Conservation (phyloP, 1,284 basidiomycete genomes). For the Termitomyces sp. region DNA sequence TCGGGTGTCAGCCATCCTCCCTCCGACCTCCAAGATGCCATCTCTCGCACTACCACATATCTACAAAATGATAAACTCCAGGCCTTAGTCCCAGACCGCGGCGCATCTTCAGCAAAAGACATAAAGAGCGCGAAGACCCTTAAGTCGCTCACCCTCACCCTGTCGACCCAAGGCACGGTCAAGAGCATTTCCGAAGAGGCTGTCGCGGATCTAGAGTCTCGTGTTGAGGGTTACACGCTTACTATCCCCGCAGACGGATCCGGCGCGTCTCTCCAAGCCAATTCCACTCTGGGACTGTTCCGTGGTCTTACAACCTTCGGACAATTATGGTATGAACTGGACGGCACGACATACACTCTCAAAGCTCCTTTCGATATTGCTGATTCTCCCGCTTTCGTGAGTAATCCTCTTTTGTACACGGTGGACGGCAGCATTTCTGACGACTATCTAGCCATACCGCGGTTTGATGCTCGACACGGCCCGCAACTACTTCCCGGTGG, state of each 20-base stretch:
- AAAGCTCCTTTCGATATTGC: conserved; percentile 48
- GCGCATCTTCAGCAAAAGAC: conserved; percentile 31
- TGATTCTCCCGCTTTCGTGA: conserved; percentile 58
- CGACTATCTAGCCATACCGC: conserved; percentile 53
- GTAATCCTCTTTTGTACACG: conserved; percentile 14
- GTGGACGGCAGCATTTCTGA: conserved; percentile 2
- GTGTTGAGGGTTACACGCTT: conserved; percentile 62
- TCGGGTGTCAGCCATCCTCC: conserved; percentile 35
- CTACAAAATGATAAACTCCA: conserved; percentile 45
- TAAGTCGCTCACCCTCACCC: conserved; percentile 35
- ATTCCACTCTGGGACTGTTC: conserved; percentile 66
- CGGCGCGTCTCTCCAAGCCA: conserved; percentile 52
- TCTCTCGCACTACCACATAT: conserved; percentile 37
- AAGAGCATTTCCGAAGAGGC: conserved; percentile 47
- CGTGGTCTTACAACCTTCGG: conserved; percentile 74
- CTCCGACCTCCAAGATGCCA: conserved; percentile 46
- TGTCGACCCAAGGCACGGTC: conserved; percentile 29
- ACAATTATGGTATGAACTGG: conserved; percentile 64
- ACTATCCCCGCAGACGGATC: conserved; percentile 53
- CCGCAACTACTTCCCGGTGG: conserved; percentile 46
- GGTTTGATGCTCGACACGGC: conserved; percentile 72
- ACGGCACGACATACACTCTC: conserved; percentile 44
- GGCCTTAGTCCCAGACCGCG: conserved; percentile 46
- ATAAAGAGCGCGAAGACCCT: conserved; percentile 26
- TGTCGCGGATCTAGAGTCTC: conserved; percentile 41